phyloP scores from a whole-genome alignment of 805 yeast genomes.

The Wickerhamiella kurtzmanii region DNA sequence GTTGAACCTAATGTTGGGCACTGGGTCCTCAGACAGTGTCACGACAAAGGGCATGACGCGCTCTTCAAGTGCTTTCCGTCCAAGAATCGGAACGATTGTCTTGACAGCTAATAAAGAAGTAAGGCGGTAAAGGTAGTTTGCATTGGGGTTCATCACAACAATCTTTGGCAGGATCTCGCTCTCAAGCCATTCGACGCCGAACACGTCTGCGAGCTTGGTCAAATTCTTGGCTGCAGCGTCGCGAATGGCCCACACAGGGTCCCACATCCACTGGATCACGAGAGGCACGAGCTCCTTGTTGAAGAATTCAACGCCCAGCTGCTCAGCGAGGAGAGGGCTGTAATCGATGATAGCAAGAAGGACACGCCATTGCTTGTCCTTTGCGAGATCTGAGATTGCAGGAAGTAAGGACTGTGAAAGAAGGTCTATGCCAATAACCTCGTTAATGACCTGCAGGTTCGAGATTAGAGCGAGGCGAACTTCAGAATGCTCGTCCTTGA shows the following conservation, averaged over 20 bases:
- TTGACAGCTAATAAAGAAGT: slow-evolving; percentile 83
- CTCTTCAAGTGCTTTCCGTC: slow-evolving; percentile 39
- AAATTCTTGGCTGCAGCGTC: slow-evolving; percentile 88
- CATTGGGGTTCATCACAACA: slow-evolving; percentile 38
- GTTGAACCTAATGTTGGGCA: slow-evolving; percentile 91
- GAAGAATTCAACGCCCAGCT: slow-evolving; percentile 84
- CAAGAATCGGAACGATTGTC: slow-evolving; percentile 64
- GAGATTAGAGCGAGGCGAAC: slow-evolving; percentile 90
- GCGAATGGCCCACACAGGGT: slow-evolving; percentile 88
- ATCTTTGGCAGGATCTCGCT: slow-evolving; percentile 68
- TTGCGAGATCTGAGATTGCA: slow-evolving; percentile 90
- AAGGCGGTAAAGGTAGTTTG: slow-evolving; percentile 79
- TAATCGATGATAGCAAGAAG: slow-evolving; percentile 93
- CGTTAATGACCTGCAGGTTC: slow-evolving; percentile 80
- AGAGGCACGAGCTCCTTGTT: slow-evolving; percentile 81
- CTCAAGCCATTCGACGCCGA: slow-evolving; percentile 91
- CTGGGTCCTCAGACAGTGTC: slow-evolving; percentile 60
- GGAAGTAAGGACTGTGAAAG: slow-evolving; percentile 82
- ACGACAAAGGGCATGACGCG: slow-evolving; percentile 71
- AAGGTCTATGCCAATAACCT: slow-evolving; percentile 82
- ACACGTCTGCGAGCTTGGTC: slow-evolving; percentile 64
- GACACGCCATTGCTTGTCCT: slow-evolving; percentile 95
- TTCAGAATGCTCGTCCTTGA: slow-evolving; percentile 93
- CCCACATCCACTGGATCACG: slow-evolving; percentile 98
- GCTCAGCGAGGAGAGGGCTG: slow-evolving; percentile 87